Conservation (phyloP, 2,329 filamentous ascomycete species). For the Microdochium paspali region DNA sequence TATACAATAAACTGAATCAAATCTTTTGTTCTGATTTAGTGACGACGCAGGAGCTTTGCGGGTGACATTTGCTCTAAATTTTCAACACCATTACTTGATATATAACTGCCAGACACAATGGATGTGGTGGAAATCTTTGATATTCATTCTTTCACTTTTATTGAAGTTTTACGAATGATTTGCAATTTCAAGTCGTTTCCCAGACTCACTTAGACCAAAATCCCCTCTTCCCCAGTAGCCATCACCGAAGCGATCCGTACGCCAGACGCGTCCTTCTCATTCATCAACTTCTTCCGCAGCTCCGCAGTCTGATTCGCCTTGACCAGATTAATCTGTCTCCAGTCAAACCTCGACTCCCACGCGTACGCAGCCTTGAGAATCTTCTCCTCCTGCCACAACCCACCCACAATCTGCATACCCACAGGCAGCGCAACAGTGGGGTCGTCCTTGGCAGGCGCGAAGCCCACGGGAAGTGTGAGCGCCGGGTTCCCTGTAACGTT, state of each 20-base stretch:
- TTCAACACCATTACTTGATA: background rate
- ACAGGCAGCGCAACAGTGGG: slow-evolving; percentile 31
- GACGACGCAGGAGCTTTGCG: background rate
- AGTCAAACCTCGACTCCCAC: slow-evolving; percentile 35
- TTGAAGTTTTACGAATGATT: too few relatives aligned
- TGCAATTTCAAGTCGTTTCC: too few relatives aligned
- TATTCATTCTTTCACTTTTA: too few relatives aligned
- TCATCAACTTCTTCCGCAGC: background rate
- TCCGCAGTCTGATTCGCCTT: background rate
- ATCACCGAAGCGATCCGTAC: background rate
- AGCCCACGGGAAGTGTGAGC: slow-evolving; percentile 39
- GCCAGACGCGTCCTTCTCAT: background rate
- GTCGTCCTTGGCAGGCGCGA: slow-evolving; percentile 28
- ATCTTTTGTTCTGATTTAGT: background rate
- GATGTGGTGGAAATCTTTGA: too few relatives aligned
- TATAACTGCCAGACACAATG: too few relatives aligned
- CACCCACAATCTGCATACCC: slow-evolving; percentile 45
- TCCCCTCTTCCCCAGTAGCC: background rate
- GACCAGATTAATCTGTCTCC: slow-evolving; percentile 13
- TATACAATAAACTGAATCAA: slow-evolving; percentile 34
- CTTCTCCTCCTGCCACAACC: slow-evolving; percentile 37
- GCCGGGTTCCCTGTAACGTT: slow-evolving; percentile 49
- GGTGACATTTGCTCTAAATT: background rate
- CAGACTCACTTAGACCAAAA: background rate
- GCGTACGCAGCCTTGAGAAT: slow-evolving; percentile 32